Evolutionary conservation across 805 yeast species (phyloP), one percentile per base, ranked within the genome.

Genomic region (Candida fluviatilis): DNA sequence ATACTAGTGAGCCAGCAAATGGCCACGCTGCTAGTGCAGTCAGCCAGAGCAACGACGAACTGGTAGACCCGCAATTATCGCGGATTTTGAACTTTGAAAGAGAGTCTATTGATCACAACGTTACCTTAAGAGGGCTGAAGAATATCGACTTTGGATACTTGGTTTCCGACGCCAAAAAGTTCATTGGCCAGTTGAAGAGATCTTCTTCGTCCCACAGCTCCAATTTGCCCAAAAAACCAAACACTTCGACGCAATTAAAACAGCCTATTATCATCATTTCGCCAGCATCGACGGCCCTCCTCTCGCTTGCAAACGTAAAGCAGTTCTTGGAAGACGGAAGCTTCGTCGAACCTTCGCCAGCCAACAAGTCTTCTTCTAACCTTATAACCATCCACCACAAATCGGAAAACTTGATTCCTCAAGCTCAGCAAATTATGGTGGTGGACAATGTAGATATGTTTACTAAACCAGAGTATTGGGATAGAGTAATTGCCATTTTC

Each of bases 391-490:
- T 87, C 11, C 58, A 69, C 32, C 81, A 86, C 40, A 60, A 64
- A 3, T 76, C 84, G 18, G 77, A 77, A 36, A 63, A 66, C 35
- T 66, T 87, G 25, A 48, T 54, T 13, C 42, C 64, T 3, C 78
- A 84, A 12, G 76, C 72, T 16, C 69, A 81, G 36, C 75, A 78
- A 32, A 83, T 86, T 51, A 71, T 89, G 49, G 84, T 93, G 39
- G 97, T 90, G 23, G 95, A 87, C 56, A 84, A 86, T 40, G 88
- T 89, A 4, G 95, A 89, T 38, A 76, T 81, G 62, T 68, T 69
- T 49, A 82, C 85, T 17, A 91, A 90, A 57, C 95, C 96, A 3
- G 98, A 93, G 58, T 88, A 93, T 63, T 93, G 99, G 99, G 95
- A 88, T 55, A 76, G 99, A 42, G 97, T 93, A 1, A 86, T 91